Evolutionary conservation across 495 filamentous ascomycete species (phyloP).

Genomic region (Podospora pseudoanserina): DNA sequence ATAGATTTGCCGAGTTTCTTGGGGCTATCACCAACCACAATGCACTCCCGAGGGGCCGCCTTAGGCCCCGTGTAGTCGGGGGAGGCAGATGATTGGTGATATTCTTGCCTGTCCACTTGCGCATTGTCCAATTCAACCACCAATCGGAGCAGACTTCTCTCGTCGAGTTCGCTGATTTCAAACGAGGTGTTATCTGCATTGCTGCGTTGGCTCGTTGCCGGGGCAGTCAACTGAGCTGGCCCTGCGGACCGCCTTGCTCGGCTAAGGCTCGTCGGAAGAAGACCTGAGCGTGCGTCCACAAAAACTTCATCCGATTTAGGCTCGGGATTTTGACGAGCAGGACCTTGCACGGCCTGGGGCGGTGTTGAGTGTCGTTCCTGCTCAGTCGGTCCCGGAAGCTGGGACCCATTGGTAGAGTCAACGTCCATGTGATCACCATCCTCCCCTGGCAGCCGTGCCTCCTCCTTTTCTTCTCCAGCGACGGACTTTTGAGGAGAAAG

Average conservation of each 20-base stretch:
- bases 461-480: constrained; percentile 10
- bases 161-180: constrained; percentile 43
- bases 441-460: constrained; percentile 10
- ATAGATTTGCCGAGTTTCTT: constrained; percentile 4
- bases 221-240: background rate
- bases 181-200: constrained; percentile 32
- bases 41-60: constrained; percentile 23
- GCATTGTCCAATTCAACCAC: constrained; percentile 44
- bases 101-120: constrained; percentile 25
- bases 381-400: background rate
- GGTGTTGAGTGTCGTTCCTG: constrained; percentile 21
- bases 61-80: constrained; percentile 22
- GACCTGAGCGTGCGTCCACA: constrained; percentile 47
- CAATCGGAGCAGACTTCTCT: constrained; percentile 43
- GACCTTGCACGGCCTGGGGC: constrained; percentile 12
- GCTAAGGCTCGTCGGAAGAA: constrained; percentile 25
- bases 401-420: constrained; percentile 2
- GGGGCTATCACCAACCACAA: constrained; percentile 28
- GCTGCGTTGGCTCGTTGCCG: constrained; percentile 1
- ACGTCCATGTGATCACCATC: constrained; percentile 30
- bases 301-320: constrained; percentile 44
- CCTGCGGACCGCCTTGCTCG: background rate
- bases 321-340: constrained; percentile 34
- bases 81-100: constrained; percentile 21
- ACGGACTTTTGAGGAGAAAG: constrained; percentile 3